Conservation (phyloP, 305 asterid genomes). For the Rubia peregrina region DNA sequence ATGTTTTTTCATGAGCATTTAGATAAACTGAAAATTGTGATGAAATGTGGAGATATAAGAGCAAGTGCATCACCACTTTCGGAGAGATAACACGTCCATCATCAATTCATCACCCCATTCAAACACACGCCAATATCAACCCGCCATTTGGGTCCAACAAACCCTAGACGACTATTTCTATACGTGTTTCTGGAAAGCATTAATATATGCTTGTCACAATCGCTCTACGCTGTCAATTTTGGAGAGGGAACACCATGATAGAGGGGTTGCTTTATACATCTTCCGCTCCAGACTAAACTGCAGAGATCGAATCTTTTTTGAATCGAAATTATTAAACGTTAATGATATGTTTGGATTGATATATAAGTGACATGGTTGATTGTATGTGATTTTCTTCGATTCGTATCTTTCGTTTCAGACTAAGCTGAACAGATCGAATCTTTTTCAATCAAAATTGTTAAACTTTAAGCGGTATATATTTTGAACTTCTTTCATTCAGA, state of each 20-base stretch:
- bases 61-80: slow-evolving; percentile 12
- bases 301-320: background rate
- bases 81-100: background rate
- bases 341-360: no score
- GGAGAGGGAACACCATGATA: background rate
- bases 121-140: slow-evolving; percentile 1
- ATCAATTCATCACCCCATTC: background rate
- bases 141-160: background rate
- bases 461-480: no score
- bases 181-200: background rate
- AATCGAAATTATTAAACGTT: background rate
- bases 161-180: background rate
- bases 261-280: background rate
- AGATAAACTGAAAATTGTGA: background rate
- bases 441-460: no score
- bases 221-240: background rate
- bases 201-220: slow-evolving; percentile 11
- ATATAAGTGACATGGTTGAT: no score
- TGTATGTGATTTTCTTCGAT: no score
- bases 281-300: no score
- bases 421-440: no score
- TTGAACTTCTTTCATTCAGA: no score
- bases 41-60: slow-evolving; percentile 4
- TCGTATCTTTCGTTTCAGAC: no score
- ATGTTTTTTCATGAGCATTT: background rate